These are phyloP conservation scores for Talaromyces sp. DNA, from an alignment of 2,329 filamentous ascomycete species.

Conservation along the genomic window DNA sequence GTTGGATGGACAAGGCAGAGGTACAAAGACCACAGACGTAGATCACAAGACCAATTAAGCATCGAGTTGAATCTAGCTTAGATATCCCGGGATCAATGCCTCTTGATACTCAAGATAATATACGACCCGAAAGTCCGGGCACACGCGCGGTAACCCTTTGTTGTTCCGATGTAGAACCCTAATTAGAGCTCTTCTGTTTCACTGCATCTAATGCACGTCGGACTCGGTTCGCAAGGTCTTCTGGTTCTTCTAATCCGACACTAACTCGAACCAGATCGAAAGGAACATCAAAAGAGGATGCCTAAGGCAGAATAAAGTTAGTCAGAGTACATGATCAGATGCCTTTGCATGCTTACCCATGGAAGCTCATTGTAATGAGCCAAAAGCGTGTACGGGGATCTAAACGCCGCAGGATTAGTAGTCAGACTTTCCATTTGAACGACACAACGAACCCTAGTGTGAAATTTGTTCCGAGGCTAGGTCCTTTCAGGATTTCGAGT, in stretches of 20 bases:
- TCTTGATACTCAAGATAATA: background rate
- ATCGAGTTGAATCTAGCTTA: no score
- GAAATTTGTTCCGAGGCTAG: conserved; percentile 94
- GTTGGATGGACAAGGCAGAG: no score
- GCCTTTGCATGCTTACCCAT: conserved; percentile 55
- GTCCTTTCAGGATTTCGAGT: conserved; percentile 84
- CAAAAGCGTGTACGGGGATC: conserved; percentile 83
- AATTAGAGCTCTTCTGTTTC: conserved; percentile 2
- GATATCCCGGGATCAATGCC: no score
- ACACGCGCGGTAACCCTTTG: background rate
- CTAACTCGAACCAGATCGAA: conserved; percentile 77
- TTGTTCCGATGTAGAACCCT: background rate
- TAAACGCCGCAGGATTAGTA: conserved; percentile 18
- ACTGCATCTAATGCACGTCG: conserved; percentile 62
- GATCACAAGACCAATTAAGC: no score
- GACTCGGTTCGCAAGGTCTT: conserved; percentile 61
- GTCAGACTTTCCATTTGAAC: background rate
- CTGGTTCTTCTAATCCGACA: conserved; percentile 78
- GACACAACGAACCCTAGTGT: conserved; percentile 57
- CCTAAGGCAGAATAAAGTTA: conserved; percentile 37
- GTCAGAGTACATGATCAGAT: background rate
- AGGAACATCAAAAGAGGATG: conserved; percentile 73
- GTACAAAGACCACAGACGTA: no score
- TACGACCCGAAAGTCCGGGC: background rate
- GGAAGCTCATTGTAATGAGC: conserved; percentile 88